Percentiles rank a stretch among this genome's conserved stretches.
Conservation (phyloP, 495 filamentous ascomycete genomes). For the Hyaloscypha finlandica region DNA sequence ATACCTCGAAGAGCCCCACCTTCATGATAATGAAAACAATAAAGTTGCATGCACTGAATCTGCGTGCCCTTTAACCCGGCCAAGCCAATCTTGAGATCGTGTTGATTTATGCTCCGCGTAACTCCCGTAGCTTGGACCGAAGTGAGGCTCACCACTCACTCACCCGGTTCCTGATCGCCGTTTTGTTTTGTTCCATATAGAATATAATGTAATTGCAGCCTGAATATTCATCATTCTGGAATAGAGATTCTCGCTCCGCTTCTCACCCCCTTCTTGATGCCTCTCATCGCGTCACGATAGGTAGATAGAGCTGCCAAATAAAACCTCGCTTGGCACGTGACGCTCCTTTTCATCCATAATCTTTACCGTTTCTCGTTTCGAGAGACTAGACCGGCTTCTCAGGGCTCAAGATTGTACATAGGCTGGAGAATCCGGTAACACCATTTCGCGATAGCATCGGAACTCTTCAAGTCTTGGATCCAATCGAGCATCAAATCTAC, state of each 20-base stretch:
- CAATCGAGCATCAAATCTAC: slow-evolving; percentile 53
- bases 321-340: background rate
- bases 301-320: background rate
- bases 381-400: background rate
- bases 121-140: background rate
- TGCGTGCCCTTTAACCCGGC: background rate
- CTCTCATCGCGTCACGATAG: background rate
- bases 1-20: background rate
- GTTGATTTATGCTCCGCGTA: background rate
- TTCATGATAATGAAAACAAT: background rate
- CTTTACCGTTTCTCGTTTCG: background rate
- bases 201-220: background rate
- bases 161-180: background rate
- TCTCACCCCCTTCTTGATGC: background rate
- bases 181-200: background rate
- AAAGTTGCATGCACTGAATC: background rate
- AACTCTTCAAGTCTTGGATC: slow-evolving; percentile 52
- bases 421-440: slow-evolving; percentile 52
- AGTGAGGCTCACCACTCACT: background rate
- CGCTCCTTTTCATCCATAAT: slow-evolving; percentile 3
- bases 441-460: slow-evolving; percentile 51
- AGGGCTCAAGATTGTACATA: slow-evolving; percentile 42
- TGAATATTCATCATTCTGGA: background rate
- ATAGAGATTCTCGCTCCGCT: background rate
- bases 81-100: background rate